Percentiles rank a stretch among this genome's conserved stretches.
These are phyloP conservation scores for Fusarium multiceps DNA, from an alignment of 2,329 filamentous ascomycete species.

Conservation along the genomic window DNA sequence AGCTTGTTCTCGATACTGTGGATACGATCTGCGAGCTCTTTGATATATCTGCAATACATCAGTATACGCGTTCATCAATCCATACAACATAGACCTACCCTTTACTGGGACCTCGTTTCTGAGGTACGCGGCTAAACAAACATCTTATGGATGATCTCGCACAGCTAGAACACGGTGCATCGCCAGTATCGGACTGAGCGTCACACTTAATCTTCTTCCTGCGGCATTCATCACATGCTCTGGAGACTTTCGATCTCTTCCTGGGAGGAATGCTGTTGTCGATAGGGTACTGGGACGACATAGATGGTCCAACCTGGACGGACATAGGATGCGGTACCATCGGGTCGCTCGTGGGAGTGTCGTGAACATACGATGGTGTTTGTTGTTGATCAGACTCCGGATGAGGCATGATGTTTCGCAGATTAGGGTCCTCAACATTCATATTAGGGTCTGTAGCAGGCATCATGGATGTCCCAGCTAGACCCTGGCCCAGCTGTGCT, in stretches of 20 bases:
- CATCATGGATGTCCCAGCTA: conserved; percentile 62
- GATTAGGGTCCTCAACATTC: conserved; percentile 56
- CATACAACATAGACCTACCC: conserved; percentile 63
- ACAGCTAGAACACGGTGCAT: conserved; percentile 84
- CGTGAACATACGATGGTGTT: conserved; percentile 53
- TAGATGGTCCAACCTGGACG: conserved; percentile 52
- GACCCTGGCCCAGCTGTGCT: conserved; percentile 66
- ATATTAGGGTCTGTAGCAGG: conserved; percentile 59
- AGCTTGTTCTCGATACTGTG: conserved; percentile 85
- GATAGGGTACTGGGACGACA: conserved; percentile 54
- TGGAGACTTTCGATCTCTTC: conserved; percentile 86
- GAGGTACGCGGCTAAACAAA: conserved; percentile 86
- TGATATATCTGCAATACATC: conserved; percentile 75
- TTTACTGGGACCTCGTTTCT: conserved; percentile 91
- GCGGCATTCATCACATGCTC: conserved; percentile 89
- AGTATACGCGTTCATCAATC: background rate
- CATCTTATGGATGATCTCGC: conserved; percentile 80
- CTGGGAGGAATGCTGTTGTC: conserved; percentile 73
- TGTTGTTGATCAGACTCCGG: conserved; percentile 54
- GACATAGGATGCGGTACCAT: conserved; percentile 53
- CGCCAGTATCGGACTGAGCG: conserved; percentile 77
- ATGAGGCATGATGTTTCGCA: conserved; percentile 59
- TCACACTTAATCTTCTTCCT: conserved; percentile 93
- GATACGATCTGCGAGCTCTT: conserved; percentile 87
- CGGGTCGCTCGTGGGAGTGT: conserved; percentile 51